These are phyloP conservation scores for Daedaleopsis sinensis DNA, from an alignment of 768 basidiomycete species.

Conservation along the genomic window DNA sequence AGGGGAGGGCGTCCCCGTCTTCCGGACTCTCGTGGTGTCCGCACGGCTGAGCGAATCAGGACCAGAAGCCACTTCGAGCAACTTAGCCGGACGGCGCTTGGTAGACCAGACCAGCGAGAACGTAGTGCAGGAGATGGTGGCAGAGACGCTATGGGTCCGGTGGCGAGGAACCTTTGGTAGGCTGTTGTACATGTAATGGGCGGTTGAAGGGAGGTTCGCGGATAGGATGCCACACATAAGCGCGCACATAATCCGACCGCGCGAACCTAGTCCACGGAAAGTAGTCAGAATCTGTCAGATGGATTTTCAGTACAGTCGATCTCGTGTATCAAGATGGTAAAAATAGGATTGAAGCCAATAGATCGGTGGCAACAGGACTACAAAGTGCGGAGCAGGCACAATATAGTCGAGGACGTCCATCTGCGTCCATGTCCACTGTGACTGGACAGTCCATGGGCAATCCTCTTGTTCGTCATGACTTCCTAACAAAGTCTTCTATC, in stretches of 20 bases:
- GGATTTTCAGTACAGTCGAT: no score
- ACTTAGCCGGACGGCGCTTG: conserved; percentile 70
- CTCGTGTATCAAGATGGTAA: no score
- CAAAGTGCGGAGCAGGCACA: no score
- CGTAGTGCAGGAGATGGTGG: conserved; percentile 79
- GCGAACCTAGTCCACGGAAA: conserved; percentile 64
- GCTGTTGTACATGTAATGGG: conserved; percentile 81
- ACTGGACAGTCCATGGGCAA: no score
- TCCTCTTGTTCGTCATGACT: no score
- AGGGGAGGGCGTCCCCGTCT: conserved; percentile 69
- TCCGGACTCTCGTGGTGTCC: conserved; percentile 47
- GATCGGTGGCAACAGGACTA: no score
- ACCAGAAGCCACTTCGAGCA: conserved; percentile 67
- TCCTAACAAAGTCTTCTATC: no score
- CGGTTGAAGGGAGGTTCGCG: conserved; percentile 60
- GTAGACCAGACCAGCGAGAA: conserved; percentile 97
- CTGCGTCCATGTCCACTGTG: no score
- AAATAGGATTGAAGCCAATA: no score
- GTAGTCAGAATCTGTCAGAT: background rate
- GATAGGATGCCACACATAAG: conserved; percentile 75
- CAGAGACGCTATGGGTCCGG: conserved; percentile 94
- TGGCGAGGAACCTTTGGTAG: conserved; percentile 93
- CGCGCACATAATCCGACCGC: conserved; percentile 93
- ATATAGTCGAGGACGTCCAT: no score
- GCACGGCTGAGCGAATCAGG: conserved; percentile 58